Evolutionary conservation across 192 early-diverging fungal genomes (phyloP), one percentile per base, ranked within the genome.

Genomic region (Linnemannia elongata): DNA sequence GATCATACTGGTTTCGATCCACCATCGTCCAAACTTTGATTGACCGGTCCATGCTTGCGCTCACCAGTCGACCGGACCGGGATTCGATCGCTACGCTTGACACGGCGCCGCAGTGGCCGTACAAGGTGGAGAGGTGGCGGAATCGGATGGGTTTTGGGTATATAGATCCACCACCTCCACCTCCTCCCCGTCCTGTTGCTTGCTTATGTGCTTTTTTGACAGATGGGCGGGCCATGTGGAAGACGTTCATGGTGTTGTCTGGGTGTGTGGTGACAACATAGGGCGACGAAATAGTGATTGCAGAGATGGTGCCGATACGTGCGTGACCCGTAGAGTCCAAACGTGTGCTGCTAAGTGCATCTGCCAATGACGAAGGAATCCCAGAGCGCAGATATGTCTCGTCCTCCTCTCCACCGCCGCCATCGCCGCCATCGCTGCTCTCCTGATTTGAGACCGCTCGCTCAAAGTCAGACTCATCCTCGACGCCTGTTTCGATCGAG

Each of bases 181-280:
- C 1, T 68, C 63, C 35, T 70, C 36, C 17, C n/a, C 4, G 22
- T 72, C 20, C 18, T 22, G 70, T 39, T 20, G 44, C 41, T 22
- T 42, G 17, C 12, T 42, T 42, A 20, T 42, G 6, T 22, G 30
- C 7, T n/a, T 27, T 66, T 8, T 12, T 33, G 4, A 13, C 9
- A 13, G 60, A 33, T 24, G 55, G 55, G 5, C 82, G 82, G 1
- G 70, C 35, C 79, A 87, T 81, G 38, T 60, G 80, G 55, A 87
- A 87, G 38, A 87, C 85, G 66, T 87, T 87, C 85, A 87, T 68
- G 15, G 85, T 87, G 47, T 87, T 87, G 44, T 87, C 85, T 4
- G 76, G 72, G 17, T 87, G 85, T 0, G 85, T 87, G 0, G 85
- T 87, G 18, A 87, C 85, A 22, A 87, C 80, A 45, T 77, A 87